A percentile compares a stretch with the other conserved stretches of the same genome.
These are phyloP conservation scores for Ogataea degrootiae DNA, from an alignment of 805 yeast species.

Conservation along the genomic window DNA sequence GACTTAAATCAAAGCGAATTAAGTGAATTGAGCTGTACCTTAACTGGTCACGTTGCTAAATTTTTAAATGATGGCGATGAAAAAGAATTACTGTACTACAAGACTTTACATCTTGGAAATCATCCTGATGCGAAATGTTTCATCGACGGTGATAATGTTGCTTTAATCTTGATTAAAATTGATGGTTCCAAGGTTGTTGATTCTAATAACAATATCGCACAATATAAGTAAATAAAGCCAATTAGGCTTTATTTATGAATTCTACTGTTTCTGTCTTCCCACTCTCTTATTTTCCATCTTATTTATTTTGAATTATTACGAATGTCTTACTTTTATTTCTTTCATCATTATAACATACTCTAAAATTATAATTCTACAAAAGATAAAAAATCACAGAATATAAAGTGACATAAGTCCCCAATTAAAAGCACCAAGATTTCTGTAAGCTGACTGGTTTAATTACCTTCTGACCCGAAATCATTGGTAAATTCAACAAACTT, in stretches of 20 bases:
- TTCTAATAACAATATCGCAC: conserved; percentile 53
- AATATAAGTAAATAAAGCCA: conserved; percentile 12
- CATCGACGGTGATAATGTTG: conserved; percentile 58
- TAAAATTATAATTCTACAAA: not conserved
- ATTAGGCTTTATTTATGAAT: not conserved
- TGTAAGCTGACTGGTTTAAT: conserved; percentile 30
- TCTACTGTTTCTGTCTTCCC: not conserved
- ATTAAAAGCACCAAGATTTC: not conserved
- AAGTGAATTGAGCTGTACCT: conserved; percentile 75
- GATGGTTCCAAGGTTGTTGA: conserved; percentile 76
- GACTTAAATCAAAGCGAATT: conserved; percentile 76
- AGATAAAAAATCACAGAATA: not conserved
- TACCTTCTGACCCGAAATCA: conserved; percentile 98
- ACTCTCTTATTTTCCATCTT: not conserved
- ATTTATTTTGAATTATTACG: not conserved
- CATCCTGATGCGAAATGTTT: conserved; percentile 70
- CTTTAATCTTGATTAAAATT: conserved; percentile 61
- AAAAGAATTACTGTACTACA: conserved; percentile 55
- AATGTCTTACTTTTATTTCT: not conserved
- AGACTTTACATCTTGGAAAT: conserved; percentile 52
- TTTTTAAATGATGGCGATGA: conserved; percentile 39
- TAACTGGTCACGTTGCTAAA: conserved; percentile 61
- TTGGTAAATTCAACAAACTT: conserved; percentile 84
- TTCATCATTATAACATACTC: no score
- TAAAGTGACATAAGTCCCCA: not conserved